phyloP scores from a whole-genome alignment of 805 yeast species.

The Yamadazyma ubonensis region DNA sequence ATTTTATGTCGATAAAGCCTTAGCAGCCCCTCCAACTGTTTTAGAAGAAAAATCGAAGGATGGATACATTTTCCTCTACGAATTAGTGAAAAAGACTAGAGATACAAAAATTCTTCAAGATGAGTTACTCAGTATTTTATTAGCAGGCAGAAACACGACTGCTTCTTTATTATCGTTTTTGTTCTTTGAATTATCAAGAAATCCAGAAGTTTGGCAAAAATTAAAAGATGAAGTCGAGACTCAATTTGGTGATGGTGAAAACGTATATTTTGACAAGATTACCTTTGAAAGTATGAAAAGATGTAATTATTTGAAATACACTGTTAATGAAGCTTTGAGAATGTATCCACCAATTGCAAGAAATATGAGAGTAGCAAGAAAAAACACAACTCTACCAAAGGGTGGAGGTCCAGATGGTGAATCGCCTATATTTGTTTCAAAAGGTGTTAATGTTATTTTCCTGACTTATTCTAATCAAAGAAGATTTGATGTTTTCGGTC shows the following conservation, averaged over 20 bases:
- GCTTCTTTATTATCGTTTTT: constrained; percentile 32
- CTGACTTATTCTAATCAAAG: constrained; percentile 45
- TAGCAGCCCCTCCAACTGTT: constrained; percentile 26
- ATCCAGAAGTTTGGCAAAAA: constrained; percentile 29
- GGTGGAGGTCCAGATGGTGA: constrained; percentile 30
- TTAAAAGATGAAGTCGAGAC: constrained; percentile 26
- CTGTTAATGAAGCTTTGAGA: constrained; percentile 32
- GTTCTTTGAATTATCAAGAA: constrained; percentile 32
- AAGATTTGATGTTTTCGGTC: constrained; percentile 37
- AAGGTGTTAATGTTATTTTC: constrained; percentile 43
- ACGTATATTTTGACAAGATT: constrained; percentile 19
- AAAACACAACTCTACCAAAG: constrained; percentile 26
- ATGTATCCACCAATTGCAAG: constrained; percentile 34
- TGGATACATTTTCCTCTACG: constrained; percentile 36
- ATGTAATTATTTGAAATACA: constrained; percentile 31
- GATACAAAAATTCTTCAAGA: constrained; percentile 37
- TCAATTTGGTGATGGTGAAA: constrained; percentile 24
- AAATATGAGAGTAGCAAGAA: constrained; percentile 29
- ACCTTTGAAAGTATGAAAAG: constrained; percentile 35
- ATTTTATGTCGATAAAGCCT: constrained; percentile 31
- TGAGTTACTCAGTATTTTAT: constrained; percentile 38
- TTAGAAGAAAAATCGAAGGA: constrained; percentile 23
- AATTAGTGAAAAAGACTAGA: constrained; percentile 38
- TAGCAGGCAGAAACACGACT: constrained; percentile 41
- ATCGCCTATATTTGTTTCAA: constrained; percentile 33